A percentile compares a stretch with the other conserved stretches of the same genome.
phyloP scores from a whole-genome alignment of 73 alveolate genomes.

The Urostyla sp. region DNA sequence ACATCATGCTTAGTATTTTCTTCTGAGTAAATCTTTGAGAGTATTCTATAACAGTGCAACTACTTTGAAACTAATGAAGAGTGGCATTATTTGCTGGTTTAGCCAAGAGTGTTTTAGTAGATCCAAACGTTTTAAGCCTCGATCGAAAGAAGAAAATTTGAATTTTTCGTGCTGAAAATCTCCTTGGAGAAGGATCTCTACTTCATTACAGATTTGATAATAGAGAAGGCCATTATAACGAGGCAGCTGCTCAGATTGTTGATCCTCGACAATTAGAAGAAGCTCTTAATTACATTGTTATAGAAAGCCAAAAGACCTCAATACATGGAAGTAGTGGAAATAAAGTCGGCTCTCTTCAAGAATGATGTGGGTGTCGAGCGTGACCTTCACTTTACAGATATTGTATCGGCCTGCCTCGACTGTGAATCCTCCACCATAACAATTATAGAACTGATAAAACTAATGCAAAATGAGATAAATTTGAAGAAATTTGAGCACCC shows the following conservation, averaged over 20 bases:
- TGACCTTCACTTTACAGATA: slow-evolving; percentile 50
- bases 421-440: slow-evolving; percentile 5
- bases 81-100: slow-evolving; percentile 14
- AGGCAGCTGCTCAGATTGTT: slow-evolving; percentile 26
- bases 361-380: slow-evolving; percentile 29
- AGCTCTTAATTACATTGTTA: slow-evolving; percentile 7
- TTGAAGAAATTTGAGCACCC: slow-evolving; percentile 22
- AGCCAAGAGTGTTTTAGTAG: neutral
- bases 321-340: slow-evolving; percentile 31
- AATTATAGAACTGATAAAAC: slow-evolving; percentile 24
- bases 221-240: slow-evolving; percentile 39
- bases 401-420: slow-evolving; percentile 23
- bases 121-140: slow-evolving; percentile 13
- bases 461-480: slow-evolving; percentile 33
- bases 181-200: slow-evolving; percentile 34
- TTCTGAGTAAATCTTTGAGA: slow-evolving; percentile 21
- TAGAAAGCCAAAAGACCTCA: slow-evolving; percentile 25
- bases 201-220: slow-evolving; percentile 40
- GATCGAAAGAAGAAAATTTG: slow-evolving; percentile 43
- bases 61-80: slow-evolving; percentile 14
- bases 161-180: slow-evolving; percentile 3
- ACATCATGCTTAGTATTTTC: slow-evolving; percentile 11
- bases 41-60: slow-evolving; percentile 9
- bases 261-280: slow-evolving; percentile 36
- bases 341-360: neutral